Evolutionary conservation across 371 early-diverging fungal species (phyloP).

Genomic region (Smittium culicis): DNA sequence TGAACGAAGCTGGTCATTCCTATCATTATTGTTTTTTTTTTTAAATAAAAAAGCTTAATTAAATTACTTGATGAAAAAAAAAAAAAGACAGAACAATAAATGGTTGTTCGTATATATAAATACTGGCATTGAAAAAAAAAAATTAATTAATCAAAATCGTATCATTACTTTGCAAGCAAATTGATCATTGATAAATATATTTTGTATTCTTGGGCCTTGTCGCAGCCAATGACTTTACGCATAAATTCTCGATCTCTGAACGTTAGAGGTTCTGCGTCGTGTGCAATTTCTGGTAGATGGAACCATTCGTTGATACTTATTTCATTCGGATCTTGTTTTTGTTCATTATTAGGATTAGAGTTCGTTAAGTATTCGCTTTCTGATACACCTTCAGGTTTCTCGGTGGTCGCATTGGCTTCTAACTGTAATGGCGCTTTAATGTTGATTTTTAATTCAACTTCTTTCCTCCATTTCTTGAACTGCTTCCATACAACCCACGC

Average conservation of each 20-base stretch:
- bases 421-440: too few species aligned
- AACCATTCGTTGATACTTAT: conserved; percentile 5
- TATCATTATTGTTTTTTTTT: neutral
- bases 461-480: conserved; percentile 24
- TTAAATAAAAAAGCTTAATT: too few species aligned
- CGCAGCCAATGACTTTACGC: neutral
- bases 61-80: too few species aligned
- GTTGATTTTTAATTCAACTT: too few species aligned
- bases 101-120: neutral
- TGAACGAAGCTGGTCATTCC: conserved; percentile 20
- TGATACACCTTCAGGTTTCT: neutral
- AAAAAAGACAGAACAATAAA: neutral
- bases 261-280: neutral
- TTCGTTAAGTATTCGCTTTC: neutral
- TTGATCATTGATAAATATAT: conserved; percentile 10
- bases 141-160: neutral
- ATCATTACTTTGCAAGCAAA: conserved; percentile 5
- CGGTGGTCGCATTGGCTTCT: too few species aligned
- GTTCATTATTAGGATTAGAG: too few species aligned
- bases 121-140: neutral
- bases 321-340: neutral
- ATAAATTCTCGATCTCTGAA: conserved; percentile 3
- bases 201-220: conserved; percentile 9
- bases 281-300: neutral
- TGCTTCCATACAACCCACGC: conserved; percentile 32